Evolutionary conservation across 1,284 basidiomycete genomes (phyloP).

Genomic region (Fomitopsis schrenkii): DNA sequence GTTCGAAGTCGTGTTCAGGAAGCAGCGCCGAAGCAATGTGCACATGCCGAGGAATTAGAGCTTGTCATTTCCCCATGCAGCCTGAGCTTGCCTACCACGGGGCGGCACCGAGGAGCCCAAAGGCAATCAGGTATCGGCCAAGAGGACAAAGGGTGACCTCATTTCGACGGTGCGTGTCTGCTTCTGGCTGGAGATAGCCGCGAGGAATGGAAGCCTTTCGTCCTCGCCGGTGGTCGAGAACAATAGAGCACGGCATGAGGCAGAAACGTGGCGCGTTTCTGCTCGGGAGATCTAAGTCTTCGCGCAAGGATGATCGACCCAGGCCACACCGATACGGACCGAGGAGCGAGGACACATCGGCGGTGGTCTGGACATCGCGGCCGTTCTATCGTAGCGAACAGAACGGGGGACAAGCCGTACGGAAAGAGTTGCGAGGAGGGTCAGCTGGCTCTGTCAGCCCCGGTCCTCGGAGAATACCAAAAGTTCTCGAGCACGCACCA

Average conservation of each 20-base stretch:
- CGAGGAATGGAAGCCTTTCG: neutral
- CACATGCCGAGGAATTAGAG: slow-evolving; percentile 1
- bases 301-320: neutral
- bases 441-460: neutral
- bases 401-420: neutral
- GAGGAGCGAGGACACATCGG: neutral
- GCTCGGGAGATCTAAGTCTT: neutral
- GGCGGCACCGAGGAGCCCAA: neutral
- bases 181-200: neutral
- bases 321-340: neutral
- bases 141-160: neutral
- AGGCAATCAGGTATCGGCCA: neutral
- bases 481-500: neutral
- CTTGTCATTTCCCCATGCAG: neutral
- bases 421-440: neutral
- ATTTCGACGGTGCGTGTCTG: neutral
- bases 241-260: neutral
- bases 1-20: neutral
- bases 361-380: neutral
- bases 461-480: neutral
- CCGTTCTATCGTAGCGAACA: neutral
- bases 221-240: neutral
- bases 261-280: neutral
- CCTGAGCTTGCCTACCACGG: neutral
- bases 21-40: neutral